phyloP scores from a whole-genome alignment of 2,329 filamentous ascomycete species.

The Elsinoe ampelina region DNA sequence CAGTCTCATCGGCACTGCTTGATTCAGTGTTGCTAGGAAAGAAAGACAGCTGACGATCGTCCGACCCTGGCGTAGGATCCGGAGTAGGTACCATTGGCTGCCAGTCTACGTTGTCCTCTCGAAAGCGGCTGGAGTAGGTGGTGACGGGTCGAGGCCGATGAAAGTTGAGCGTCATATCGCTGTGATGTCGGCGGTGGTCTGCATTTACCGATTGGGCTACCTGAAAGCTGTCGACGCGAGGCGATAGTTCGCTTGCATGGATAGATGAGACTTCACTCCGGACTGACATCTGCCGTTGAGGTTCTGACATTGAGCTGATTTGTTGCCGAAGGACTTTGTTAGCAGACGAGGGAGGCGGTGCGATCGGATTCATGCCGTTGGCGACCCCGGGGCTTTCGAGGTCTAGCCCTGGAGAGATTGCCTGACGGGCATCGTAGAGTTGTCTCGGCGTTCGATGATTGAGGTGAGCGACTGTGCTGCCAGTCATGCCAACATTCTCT shows the following conservation, averaged over 20 bases:
- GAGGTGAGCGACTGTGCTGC: constrained; percentile 51
- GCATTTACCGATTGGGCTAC: not conserved
- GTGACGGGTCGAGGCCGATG: constrained; percentile 10
- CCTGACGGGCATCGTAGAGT: constrained; percentile 17
- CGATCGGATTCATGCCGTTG: not conserved
- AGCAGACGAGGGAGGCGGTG: not conserved
- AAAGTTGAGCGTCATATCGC: constrained; percentile 10
- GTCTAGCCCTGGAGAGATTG: not conserved
- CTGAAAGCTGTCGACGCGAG: not conserved
- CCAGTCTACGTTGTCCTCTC: constrained; percentile 7
- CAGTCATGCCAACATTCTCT: constrained; percentile 61
- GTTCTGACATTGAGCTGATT: constrained; percentile 10
- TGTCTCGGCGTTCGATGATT: constrained; percentile 19
- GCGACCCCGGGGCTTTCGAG: constrained; percentile 4
- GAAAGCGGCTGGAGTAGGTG: constrained; percentile 9
- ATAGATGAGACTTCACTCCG: constrained; percentile 1
- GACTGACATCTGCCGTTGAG: not conserved
- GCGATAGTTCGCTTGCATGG: not conserved
- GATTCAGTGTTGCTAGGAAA: not conserved
- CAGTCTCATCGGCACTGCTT: not conserved
- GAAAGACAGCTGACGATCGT: not conserved
- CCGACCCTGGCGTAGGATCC: not conserved
- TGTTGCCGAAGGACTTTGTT: constrained; percentile 10
- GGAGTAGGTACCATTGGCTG: constrained; percentile 1
- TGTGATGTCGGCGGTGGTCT: not conserved